Evolutionary conservation across 108 stramenopile species (phyloP), one percentile per base, ranked within the genome.

Genomic region (Cyclostephanos invisitatus): DNA sequence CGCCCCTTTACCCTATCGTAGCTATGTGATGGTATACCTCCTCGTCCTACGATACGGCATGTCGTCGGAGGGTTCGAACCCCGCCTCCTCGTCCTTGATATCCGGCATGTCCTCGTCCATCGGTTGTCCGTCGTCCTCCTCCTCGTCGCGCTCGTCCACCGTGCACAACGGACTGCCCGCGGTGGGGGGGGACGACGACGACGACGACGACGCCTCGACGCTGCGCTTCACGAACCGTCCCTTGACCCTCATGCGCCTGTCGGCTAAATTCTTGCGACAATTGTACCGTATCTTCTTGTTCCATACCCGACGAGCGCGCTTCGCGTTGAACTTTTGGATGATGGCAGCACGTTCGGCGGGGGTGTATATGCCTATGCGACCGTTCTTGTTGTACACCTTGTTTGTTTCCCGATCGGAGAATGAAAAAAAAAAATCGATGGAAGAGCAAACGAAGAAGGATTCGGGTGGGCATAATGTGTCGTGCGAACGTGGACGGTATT

Each of bases 331-430:
- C 64, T 96, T 82, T 9, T 83, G 81, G 65, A 99, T 95, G 63
- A 97, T 97, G 15, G 96, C 96, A 15, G 91, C 85, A 47, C 98
- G 83, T 83, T 99, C 97, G 5, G 87, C 85, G 21, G 85, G 85
- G n/a, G 96, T 97, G 83, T 98, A 99, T 51, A 98, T 96, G 59
- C 98, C 98, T 53, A 97, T 92, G 46, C 97, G 95, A 5, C 98
- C 98, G 71, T 96, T 83, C 65, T 89, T 94, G 86, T 96, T 97
- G 86, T 97, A 98, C 3, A 94, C 83, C 93, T 94, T 62, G 25
- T 24, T 12, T 28, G 48, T 71, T n/a, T n/a, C n/a, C n/a, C n/a
- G n/a, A 55, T 50, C 32, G 47, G 29, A 57, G 25, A 24, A 8
- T 14, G 27, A 17, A 27, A 5, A 17, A 27, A 57, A 57, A 27